Base-by-base conservation (phyloP, 306 rosid genomes). In the Fragaria nilgerrensis region DNA sequence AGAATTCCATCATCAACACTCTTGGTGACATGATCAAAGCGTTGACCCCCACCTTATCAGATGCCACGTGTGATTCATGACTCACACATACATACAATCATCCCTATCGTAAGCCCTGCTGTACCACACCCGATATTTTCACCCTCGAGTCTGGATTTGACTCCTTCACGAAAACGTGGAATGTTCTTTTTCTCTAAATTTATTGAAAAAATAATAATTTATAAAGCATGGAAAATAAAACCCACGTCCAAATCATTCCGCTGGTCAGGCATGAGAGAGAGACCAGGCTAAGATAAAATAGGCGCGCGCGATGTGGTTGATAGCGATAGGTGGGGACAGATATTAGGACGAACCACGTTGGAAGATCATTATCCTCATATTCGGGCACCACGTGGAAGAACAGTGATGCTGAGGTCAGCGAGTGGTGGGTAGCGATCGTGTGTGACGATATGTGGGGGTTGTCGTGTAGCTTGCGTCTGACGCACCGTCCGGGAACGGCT, bases 401-500 rank as follows among this genome's bases (percentile, higher is more conserved):
- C 29, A 5, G 34, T 14, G 37, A 53, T 65, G 85, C 10, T 73
- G 52, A 20, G 44, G 9, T 72, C 41, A 43, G 70, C 12, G 5
- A 4, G 27, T 1, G 52, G 47, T 71, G 48, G 14, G 36, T 43
- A n/a, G 55, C 1, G 64, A 36, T 44, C 70, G 16, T 13, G 23
- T 22, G 63, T 25, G 72, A 73, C 78, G 79, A 25, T 76, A 47
- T n/a, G 10, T 5, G 12, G 37, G 53, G 20, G 7, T 53, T 66
- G 81, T 55, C 58, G 52, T 20, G 9, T 41, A 55, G 52, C 19
- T 59, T 48, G 3, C 76, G 81, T 47, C 52, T 36, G 41, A 22
- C 32, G 52, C 73, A 50, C 77, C 73, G 36, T 64, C 77, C 73
- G 20, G 7, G 37, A 72, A 41, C 58, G 74, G 72, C 77, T 48